These are phyloP conservation scores for Fusarium nygamai DNA, from an alignment of 2,329 filamentous ascomycete genomes.

Conservation along the genomic window DNA sequence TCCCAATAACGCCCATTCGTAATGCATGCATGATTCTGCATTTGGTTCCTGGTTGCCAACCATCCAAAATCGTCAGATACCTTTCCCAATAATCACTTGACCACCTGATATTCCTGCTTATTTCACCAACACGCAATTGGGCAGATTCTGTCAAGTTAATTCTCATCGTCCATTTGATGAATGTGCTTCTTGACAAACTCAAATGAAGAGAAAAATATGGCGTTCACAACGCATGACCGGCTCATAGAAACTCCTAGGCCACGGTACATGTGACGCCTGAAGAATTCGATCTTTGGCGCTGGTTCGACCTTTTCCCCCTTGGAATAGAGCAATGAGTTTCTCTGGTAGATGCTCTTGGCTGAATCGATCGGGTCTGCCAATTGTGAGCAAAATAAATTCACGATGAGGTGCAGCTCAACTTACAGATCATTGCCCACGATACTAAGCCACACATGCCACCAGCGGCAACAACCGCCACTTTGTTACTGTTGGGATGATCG, in stretches of 20 bases:
- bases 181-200: constrained; percentile 82
- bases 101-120: not conserved
- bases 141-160: constrained; percentile 9
- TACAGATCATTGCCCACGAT: constrained; percentile 82
- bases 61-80: constrained; percentile 17
- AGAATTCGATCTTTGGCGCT: constrained; percentile 79
- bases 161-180: constrained; percentile 61
- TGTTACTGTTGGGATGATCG: constrained; percentile 78
- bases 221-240: constrained; percentile 84
- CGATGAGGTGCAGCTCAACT: constrained; percentile 58
- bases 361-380: constrained; percentile 75
- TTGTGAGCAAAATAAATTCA: constrained; percentile 5
- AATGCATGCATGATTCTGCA: constrained; percentile 38
- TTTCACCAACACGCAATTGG: not conserved
- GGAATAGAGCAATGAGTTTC: constrained; percentile 77
- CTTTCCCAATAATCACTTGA: constrained; percentile 1
- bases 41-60: constrained; percentile 15
- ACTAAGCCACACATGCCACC: constrained; percentile 85
- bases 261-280: constrained; percentile 81
- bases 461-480: constrained; percentile 79
- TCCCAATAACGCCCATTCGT: constrained; percentile 41
- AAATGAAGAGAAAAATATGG: constrained; percentile 90
- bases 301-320: constrained; percentile 71
- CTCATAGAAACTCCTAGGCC: constrained; percentile 85
- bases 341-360: constrained; percentile 86